Percentiles rank a stretch among this genome's conserved stretches.
Conservation (phyloP, 2,329 filamentous ascomycete species). For the Biscogniauxia sp. region DNA sequence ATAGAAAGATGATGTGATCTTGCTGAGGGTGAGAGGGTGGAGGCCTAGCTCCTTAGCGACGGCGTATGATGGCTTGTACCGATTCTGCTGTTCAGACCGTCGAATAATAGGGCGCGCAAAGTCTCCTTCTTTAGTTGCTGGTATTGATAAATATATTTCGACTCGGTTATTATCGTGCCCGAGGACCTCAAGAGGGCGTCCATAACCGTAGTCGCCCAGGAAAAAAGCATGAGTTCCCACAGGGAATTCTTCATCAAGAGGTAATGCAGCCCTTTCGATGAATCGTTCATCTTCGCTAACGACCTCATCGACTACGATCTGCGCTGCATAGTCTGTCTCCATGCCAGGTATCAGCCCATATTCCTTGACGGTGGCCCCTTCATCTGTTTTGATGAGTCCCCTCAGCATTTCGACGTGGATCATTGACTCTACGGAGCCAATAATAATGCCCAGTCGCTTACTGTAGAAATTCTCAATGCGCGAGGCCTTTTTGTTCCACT, state of each 20-base stretch:
- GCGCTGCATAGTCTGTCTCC: constrained; percentile 86
- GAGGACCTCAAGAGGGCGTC: constrained; percentile 80
- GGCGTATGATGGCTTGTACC: constrained; percentile 84
- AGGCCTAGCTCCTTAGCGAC: constrained; percentile 79
- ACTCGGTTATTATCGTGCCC: constrained; percentile 73
- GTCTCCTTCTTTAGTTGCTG: constrained; percentile 72
- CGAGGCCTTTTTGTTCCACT: constrained; percentile 80
- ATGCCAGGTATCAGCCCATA: constrained; percentile 83
- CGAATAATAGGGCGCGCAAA: constrained; percentile 75
- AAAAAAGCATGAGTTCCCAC: constrained; percentile 83
- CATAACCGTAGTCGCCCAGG: constrained; percentile 89
- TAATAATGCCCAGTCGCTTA: constrained; percentile 84
- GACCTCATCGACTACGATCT: constrained; percentile 86
- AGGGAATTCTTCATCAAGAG: constrained; percentile 90
- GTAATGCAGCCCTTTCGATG: constrained; percentile 81
- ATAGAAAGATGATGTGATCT: constrained; percentile 91
- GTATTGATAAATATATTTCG: constrained; percentile 72
- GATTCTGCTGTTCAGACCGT: constrained; percentile 66
- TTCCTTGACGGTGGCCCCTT: constrained; percentile 88
- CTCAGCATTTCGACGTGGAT: constrained; percentile 93
- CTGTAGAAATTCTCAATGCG: constrained; percentile 85
- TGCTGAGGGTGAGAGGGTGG: constrained; percentile 85
- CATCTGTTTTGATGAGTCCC: constrained; percentile 84
- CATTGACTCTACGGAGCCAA: constrained; percentile 82
- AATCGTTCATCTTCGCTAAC: constrained; percentile 90